Base-by-base conservation (phyloP, 306 rosid genomes). In the Prunus kanzakura region DNA sequence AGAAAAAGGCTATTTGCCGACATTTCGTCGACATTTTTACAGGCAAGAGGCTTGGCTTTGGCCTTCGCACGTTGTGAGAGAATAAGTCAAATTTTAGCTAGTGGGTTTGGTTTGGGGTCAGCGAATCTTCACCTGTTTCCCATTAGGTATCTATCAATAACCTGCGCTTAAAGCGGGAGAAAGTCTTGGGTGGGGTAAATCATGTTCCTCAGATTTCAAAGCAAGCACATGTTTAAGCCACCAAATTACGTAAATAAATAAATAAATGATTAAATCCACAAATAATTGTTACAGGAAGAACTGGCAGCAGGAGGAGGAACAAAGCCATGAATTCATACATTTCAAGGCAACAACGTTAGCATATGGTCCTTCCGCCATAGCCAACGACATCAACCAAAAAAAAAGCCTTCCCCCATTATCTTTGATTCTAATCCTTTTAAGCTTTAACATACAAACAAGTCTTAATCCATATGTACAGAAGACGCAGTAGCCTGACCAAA, bases 391-490 rank as follows among this genome's bases (percentile, higher is more conserved):
- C 55, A 8, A 72, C 41, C 3, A 13, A 63, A 38, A 30, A 30
- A n/a, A 20, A 60, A 10, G 3, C 23, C 46, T 6, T 7, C n/a
- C 6, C 11, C 3, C 12, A 4, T 64, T 10, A 16, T 65, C 50
- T 57, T 69, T 71, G 20, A 63, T 63, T 75, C 78, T 14, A 69
- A 76, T 55, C 43, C 58, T 70, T 58, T 81, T 56, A n/a, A 22
- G 58, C 19, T 58, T 16, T 45, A 68, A 63, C 66, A 32, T 74
- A 64, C 60, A 75, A 64, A 79, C 32, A 61, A 45, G 54, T 71
- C 54, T 50, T 72, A 35, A 61, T n/a, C 65, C 49, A 50, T 76
- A 81, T 79, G 75, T 84, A 86, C 83, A 76, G 15, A 84, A 32
- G 56, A 47, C 2, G 71, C 3, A 47, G 66, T 29, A 25, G 62